Conservation (phyloP, 495 filamentous ascomycete species). For the Aspergillus sclerotiicarbonarius region DNA sequence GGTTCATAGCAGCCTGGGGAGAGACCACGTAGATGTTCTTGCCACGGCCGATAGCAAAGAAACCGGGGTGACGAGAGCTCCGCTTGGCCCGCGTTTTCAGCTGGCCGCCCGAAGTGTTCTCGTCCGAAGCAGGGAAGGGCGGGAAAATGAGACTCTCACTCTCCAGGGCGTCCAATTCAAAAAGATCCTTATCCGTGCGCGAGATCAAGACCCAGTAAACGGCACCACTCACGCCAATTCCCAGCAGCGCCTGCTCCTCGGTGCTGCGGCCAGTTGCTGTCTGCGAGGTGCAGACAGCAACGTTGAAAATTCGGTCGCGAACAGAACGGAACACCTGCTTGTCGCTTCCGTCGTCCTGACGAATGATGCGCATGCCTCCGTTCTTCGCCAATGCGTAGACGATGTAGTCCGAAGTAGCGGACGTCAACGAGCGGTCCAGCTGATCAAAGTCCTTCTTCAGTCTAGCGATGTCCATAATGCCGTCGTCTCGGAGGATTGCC, state of each 20-base stretch:
- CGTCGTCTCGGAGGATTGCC: conserved; percentile 63
- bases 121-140: conserved; percentile 69
- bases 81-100: conserved; percentile 92
- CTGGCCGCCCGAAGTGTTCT: conserved; percentile 80
- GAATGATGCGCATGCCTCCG: conserved; percentile 86
- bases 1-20: conserved; percentile 69
- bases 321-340: conserved; percentile 84
- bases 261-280: conserved; percentile 37
- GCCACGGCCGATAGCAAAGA: conserved; percentile 91
- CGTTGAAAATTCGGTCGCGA: conserved; percentile 89
- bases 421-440: conserved; percentile 85
- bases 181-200: conserved; percentile 66
- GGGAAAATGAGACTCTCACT: conserved; percentile 79
- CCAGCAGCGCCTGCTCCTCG: conserved; percentile 75
- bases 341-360: conserved; percentile 88
- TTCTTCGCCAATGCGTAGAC: conserved; percentile 89
- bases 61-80: conserved; percentile 82
- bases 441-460: conserved; percentile 98
- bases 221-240: conserved; percentile 86
- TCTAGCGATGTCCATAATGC: conserved; percentile 82
- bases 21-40: conserved; percentile 93
- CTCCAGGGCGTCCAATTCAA: conserved; percentile 70
- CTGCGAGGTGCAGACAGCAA: conserved; percentile 69
- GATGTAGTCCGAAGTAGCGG: conserved; percentile 88
- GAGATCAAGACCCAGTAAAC: conserved; percentile 87